Evolutionary conservation across 2,329 filamentous ascomycete genomes (phyloP), one percentile per base, ranked within the genome.

Genomic region (Incumbomyces delicatus): DNA sequence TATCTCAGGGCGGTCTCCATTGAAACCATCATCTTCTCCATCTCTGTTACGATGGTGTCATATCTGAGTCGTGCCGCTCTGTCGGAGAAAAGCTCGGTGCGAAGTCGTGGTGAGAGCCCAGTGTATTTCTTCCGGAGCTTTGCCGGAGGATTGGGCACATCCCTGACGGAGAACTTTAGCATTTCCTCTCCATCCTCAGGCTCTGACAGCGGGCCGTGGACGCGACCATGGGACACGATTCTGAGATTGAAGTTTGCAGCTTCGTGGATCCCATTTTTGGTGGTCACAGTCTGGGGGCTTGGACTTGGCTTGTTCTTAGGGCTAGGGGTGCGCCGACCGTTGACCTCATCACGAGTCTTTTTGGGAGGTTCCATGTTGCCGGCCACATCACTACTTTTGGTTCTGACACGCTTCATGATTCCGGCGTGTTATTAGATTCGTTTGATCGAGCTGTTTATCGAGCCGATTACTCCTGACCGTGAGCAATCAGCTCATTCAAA

Each of bases 81-180:
- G 29, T 50, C 42, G 14, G 49, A 45, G 18, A 53, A 44, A 39
- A 53, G 35, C 27, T 51, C 51, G 29, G 50, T 47, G 16, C 49
- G 49, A 16, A 53, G 31, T n/a, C 44, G 40, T 2, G 51, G 20
- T 14, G 49, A 47, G 1, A 53, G 27, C 11, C 51, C 51, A 2
- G 49, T 53, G 17, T 51, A 50, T n/a, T 45, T 51, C 40, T 46
- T 53, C 12, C 49, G 39, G 12, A 53, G 44, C 38, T 41, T 49
- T 20, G 38, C 51, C 10, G 51, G 46, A n/a, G 51, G 51, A n/a
- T 47, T 53, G 5, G 41, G 29, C n/a, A 53, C 41, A 22, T 47
- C 44, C 11, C 46, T 32, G 7, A 53, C 46, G 6, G 51, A 51
- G 32, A 51, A 53, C n/a, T 35, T 47, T 11, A 53, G 46, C 30